These are phyloP conservation scores for Jacaranda copaia DNA, from an alignment of 257 asterid genomes.

Conservation along the genomic window DNA sequence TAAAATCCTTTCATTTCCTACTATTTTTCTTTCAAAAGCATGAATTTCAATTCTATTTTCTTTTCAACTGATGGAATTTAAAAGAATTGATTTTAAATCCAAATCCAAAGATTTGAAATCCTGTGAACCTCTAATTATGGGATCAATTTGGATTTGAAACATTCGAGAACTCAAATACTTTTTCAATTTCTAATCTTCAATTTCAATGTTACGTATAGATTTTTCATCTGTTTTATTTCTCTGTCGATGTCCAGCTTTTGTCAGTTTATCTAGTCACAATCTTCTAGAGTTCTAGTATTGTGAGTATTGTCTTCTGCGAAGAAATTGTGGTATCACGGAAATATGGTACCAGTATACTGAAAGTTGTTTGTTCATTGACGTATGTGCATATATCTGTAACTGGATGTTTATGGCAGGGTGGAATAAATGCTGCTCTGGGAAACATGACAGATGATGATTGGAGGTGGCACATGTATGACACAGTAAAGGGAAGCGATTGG, in stretches of 20 bases:
- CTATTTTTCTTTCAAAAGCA: no score
- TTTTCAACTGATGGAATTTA: no score
- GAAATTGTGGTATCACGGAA: neutral
- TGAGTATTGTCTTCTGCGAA: slow-evolving; percentile 13
- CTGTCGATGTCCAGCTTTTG: neutral
- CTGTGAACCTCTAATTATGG: no score
- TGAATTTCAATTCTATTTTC: no score
- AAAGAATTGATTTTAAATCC: no score
- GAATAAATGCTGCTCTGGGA: slow-evolving; percentile 97
- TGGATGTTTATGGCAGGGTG: slow-evolving; percentile 67
- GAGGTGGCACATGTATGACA: slow-evolving; percentile 99
- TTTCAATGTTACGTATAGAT: neutral
- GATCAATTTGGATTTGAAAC: neutral
- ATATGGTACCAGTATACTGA: neutral
- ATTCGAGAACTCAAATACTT: neutral
- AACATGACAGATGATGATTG: slow-evolving; percentile 98
- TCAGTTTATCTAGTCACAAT: neutral
- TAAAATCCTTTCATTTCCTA: no score
- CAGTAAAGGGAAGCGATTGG: slow-evolving; percentile 99
- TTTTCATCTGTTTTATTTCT: slow-evolving; percentile 7
- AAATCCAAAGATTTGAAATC: no score
- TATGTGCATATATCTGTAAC: neutral
- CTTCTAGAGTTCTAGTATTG: neutral
- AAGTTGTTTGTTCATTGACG: neutral
- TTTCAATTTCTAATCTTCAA: neutral